Evolutionary conservation across 257 asterid species (phyloP).

Genomic region (Primulina tabacum): DNA sequence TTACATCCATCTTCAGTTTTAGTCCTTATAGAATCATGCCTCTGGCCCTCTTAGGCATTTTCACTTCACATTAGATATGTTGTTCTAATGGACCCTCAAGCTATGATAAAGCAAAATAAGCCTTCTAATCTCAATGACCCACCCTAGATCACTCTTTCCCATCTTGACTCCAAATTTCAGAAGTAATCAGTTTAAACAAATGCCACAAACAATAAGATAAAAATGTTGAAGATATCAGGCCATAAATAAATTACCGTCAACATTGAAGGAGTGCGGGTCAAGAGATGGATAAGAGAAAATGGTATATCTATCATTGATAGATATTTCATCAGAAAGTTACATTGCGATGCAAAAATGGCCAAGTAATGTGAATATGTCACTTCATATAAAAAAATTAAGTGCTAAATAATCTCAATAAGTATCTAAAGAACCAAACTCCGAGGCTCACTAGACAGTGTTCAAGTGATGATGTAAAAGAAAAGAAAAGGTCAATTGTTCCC

Average conservation of each 20-base stretch:
- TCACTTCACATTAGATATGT: constrained; percentile 1
- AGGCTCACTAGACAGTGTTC: neutral
- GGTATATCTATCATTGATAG: too few species aligned
- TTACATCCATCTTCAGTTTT: constrained; percentile 11
- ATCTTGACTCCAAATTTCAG: neutral
- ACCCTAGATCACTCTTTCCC: neutral
- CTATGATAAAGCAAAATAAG: neutral
- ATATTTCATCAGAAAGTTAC: too few species aligned
- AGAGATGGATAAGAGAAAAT: neutral
- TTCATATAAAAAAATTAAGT: neutral
- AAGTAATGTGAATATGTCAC: neutral
- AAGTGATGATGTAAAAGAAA: neutral
- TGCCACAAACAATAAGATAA: neutral
- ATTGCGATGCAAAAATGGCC: neutral
- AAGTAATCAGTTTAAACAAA: neutral
- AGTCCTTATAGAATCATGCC: constrained; percentile 6
- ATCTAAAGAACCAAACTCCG: neutral
- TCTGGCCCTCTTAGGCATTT: constrained; percentile 15
- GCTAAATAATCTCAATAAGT: constrained; percentile 1
- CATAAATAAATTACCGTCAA: neutral
- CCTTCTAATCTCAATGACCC: neutral
- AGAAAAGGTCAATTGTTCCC: constrained; percentile 2
- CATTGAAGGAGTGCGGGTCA: neutral
- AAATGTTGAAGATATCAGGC: neutral
- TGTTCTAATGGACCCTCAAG: neutral